Evolutionary conservation across 768 basidiomycete species (phyloP), one percentile per base, ranked within the genome.

Genomic region (Suillus decipiens): DNA sequence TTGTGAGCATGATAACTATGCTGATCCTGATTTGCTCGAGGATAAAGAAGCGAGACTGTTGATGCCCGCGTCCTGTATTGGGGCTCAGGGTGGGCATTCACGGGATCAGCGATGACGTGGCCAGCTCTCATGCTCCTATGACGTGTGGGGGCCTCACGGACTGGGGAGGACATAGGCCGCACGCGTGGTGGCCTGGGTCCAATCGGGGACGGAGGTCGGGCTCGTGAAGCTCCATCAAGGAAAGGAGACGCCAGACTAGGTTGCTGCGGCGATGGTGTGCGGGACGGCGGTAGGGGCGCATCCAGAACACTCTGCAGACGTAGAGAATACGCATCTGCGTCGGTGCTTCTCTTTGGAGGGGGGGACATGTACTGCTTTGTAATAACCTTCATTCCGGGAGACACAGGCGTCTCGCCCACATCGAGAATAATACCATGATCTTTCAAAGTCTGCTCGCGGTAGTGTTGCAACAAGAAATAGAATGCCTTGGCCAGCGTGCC

Each of bases 401-500:
- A 63, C 34, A 56, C 53, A 28, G 60, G 69, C 28, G 60, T 24
- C 36, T 67, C 67, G 63, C 77, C 76, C 11, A 71, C 54, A 55
- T 79, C 74, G 63, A 78, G 74, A 59, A 81, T 75, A 58, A 78
- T 82, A n/a, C 80, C 82, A 69, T 84, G 80, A 53, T 86, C 82
- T 69, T 84, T 79, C 68, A 86, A 76, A 1, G 78, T 78, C 61
- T 84, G 86, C 68, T 93, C 88, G 63, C 90, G 85, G 69, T 93
- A 91, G 73, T 84, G 84, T 45, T 85, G 80, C 22, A 96, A 83
- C 42, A 96, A 83, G 71, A 89, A 93, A 72, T 95, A 96, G 75
- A 95, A 95, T 0, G 91, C 92, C 72, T 96, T 96, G 11, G 92
- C 90, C 64, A 92, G 84, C 10, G 85, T 84, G 14, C 90, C 90